Conservation (phyloP, 2,329 filamentous ascomycete genomes). For the Chlorencoelia australis region DNA sequence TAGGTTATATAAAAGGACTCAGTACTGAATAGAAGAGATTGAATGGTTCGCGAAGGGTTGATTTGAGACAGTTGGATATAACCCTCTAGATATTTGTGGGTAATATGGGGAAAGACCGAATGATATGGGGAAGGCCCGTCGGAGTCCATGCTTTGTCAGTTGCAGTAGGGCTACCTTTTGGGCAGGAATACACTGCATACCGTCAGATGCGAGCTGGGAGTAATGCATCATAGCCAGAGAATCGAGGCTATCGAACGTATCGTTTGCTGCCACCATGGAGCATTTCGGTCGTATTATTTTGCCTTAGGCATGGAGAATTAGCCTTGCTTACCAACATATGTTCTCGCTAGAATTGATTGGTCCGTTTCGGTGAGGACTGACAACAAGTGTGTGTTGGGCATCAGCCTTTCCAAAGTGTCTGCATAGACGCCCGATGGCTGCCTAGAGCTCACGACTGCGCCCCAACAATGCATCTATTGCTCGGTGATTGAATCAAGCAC, state of each 20-base stretch:
- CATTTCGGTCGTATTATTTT: neutral
- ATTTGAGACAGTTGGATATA: no score
- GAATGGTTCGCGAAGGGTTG: no score
- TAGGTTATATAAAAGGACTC: neutral
- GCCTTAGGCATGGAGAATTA: conserved; percentile 4
- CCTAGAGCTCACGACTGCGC: neutral
- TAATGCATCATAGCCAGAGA: neutral
- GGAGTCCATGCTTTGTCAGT: neutral
- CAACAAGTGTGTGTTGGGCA: neutral
- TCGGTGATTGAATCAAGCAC: neutral
- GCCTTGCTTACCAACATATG: conserved; percentile 5
- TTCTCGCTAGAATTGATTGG: conserved; percentile 1
- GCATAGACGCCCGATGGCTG: conserved; percentile 1
- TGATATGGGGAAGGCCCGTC: neutral
- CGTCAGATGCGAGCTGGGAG: neutral
- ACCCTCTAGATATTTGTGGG: no score
- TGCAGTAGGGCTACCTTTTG: neutral
- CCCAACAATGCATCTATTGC: neutral
- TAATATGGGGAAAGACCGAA: no score
- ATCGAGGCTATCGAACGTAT: neutral
- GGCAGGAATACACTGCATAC: neutral
- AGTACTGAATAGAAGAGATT: neutral
- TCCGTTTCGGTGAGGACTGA: conserved; percentile 7
- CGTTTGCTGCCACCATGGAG: no score
- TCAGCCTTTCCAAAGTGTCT: neutral